These are phyloP conservation scores for Apiotrichum brassicae DNA, from an alignment of 1,284 basidiomycete genomes.

Conservation along the genomic window DNA sequence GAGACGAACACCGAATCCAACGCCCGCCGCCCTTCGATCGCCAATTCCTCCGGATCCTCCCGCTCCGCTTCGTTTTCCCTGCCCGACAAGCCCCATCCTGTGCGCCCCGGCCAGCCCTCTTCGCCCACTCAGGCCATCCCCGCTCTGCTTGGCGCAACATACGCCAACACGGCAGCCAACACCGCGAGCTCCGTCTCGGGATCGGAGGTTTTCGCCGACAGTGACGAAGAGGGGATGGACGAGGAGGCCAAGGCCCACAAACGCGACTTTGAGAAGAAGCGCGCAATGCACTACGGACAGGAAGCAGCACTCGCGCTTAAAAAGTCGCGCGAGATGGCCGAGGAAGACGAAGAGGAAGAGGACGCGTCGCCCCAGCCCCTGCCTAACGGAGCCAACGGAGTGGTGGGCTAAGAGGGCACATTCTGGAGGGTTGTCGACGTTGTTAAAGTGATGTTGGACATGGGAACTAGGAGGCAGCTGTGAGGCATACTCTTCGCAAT, in stretches of 20 bases:
- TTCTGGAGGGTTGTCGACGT: too few relatives aligned
- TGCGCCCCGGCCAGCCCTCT: constrained; percentile 34
- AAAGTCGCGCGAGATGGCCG: constrained; percentile 43
- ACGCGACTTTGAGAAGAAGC: constrained; percentile 70
- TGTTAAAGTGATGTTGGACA: too few relatives aligned
- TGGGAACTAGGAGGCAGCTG: too few relatives aligned
- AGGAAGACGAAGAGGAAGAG: constrained; percentile 29
- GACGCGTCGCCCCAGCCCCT: neutral
- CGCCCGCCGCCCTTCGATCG: constrained; percentile 49
- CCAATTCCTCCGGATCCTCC: constrained; percentile 66
- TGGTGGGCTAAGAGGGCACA: too few relatives aligned
- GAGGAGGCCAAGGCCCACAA: constrained; percentile 81
- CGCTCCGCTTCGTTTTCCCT: constrained; percentile 69
- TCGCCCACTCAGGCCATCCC: constrained; percentile 47
- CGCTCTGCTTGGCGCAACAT: constrained; percentile 47
- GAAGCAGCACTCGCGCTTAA: constrained; percentile 84
- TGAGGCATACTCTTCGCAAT: neutral
- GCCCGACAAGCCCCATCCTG: constrained; percentile 30
- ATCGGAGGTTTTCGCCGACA: constrained; percentile 49
- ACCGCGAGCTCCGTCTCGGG: constrained; percentile 17
- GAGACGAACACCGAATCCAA: constrained; percentile 17
- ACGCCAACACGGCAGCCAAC: constrained; percentile 41
- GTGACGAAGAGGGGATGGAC: constrained; percentile 75
- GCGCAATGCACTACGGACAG: constrained; percentile 80
- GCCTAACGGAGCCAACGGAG: constrained; percentile 1